These are phyloP conservation scores for Backusella luteola DNA, from an alignment of 192 early-diverging fungal genomes.

Conservation along the genomic window DNA sequence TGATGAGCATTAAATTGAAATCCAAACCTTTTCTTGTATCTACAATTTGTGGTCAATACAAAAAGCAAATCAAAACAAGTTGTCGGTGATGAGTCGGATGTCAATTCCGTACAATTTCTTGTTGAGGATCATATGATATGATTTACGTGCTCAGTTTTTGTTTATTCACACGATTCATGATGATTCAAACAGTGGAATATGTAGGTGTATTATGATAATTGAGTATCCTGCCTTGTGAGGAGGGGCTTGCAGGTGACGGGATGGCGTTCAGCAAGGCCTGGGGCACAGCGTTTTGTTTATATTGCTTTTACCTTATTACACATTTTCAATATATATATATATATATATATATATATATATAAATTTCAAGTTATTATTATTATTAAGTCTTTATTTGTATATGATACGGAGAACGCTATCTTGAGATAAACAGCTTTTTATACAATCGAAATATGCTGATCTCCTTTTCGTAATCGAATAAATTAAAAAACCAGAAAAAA, in stretches of 20 bases:
- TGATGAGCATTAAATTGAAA: constrained; percentile 65
- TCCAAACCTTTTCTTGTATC: constrained; percentile 90
- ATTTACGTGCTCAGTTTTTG: constrained; percentile 91
- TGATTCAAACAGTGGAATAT: constrained; percentile 73
- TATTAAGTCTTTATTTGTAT: background rate
- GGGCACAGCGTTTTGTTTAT: constrained; percentile 76
- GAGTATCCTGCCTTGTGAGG: constrained; percentile 79
- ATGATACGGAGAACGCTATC: background rate
- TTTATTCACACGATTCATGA: constrained; percentile 79
- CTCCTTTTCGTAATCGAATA: constrained; percentile 1
- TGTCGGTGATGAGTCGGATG: constrained; percentile 95
- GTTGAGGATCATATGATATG: constrained; percentile 96
- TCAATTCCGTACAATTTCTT: constrained; percentile 99
- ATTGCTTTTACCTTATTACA: constrained; percentile 37
- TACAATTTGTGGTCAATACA: constrained; percentile 94
- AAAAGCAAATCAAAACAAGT: constrained; percentile 89
- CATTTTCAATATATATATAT: background rate
- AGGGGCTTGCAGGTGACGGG: constrained; percentile 90
- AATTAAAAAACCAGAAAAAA: background rate
- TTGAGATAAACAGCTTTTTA: background rate
- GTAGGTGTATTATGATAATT: constrained; percentile 94
- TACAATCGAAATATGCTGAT: background rate
- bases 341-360: background rate
- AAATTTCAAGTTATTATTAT: background rate
- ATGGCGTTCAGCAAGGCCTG: constrained; percentile 96